These are phyloP conservation scores for Fusarium illudens DNA, from an alignment of 2,329 filamentous ascomycete genomes.

Conservation along the genomic window DNA sequence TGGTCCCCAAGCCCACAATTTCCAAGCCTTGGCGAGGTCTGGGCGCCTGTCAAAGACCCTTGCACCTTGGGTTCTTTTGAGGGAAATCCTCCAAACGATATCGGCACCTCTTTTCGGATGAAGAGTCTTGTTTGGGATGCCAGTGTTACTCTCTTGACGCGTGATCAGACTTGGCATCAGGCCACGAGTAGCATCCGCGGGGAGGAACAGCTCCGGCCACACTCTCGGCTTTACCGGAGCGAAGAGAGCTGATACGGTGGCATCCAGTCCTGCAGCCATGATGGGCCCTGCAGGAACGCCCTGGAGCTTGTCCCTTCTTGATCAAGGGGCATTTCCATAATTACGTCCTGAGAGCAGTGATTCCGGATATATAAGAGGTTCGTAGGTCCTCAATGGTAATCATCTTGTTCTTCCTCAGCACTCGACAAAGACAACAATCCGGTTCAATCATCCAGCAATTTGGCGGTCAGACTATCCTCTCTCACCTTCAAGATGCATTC, in stretches of 20 bases:
- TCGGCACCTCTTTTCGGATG: slow-evolving; percentile 22
- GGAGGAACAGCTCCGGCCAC: not conserved
- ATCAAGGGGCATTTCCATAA: not conserved
- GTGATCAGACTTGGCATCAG: slow-evolving; percentile 28
- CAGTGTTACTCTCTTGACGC: not conserved
- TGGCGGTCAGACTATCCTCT: not conserved
- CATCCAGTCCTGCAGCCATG: not conserved
- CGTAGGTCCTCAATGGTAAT: not conserved
- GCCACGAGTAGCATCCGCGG: slow-evolving; percentile 1
- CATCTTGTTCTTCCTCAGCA: not conserved
- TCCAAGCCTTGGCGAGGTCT: not conserved
- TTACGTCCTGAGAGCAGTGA: not conserved
- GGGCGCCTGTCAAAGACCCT: not conserved
- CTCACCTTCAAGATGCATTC: slow-evolving; percentile 27
- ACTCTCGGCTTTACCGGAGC: not conserved
- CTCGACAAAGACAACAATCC: not conserved
- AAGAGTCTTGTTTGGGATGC: not conserved
- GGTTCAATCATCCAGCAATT: not conserved
- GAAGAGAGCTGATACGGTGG: not conserved
- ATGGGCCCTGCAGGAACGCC: not conserved
- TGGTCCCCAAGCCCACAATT: not conserved
- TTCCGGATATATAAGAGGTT: slow-evolving; percentile 15
- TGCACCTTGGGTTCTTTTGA: not conserved
- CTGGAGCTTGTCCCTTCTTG: not conserved
- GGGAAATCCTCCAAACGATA: not conserved